Evolutionary conservation across 2,329 filamentous ascomycete genomes (phyloP), one percentile per base, ranked within the genome.

Genomic region (Hymenotorrendiella dingleyae): DNA sequence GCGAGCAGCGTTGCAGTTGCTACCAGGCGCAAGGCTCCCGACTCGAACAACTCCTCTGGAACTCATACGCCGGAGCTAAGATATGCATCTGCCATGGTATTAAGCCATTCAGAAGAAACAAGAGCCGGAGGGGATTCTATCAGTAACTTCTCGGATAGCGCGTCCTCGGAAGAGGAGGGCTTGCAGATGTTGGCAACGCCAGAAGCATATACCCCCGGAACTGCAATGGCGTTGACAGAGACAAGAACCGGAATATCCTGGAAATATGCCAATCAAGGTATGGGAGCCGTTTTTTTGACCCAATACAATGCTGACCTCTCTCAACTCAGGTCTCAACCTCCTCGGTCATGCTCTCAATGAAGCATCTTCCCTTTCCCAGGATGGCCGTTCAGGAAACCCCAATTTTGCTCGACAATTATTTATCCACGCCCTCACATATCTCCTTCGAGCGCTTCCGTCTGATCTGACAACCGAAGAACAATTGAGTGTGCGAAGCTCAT

Each of bases 391-490:
- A 24, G 59, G 59, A 19, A 64, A 69, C 35, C 45, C 64, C 3
- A 55, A 60, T n/a, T 71, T 78, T 52, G 73, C 76, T 38, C 71
- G 81, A 20, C 76, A 78, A 49, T 69, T 82, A 8, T 85, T 83
- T 59, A 63, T 85, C 36, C 76, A 84, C 52, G 73, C 77, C 45
- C 62, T 82, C 4, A 72, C 74, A 3, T 83, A 83, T 58, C 66
- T 85, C 19, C 67, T 85, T n/a, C 72, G 72, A 47, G 80, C 74
- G 6, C 67, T 85, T 0, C 82, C 82, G 0, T 47, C 62, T 1
- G 67, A 82, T 37, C 69, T 85, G 22, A 73, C 71, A 23, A 62
- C 64, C 2, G 69, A 72, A 48, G 82, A 85, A 57, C 58, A 64
- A 21, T 56, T 71, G 19, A 70, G 69, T 35, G 64, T 83, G 4